These are phyloP conservation scores for Talaromyces sp. DNA, from an alignment of 2,329 filamentous ascomycete species.

Conservation along the genomic window DNA sequence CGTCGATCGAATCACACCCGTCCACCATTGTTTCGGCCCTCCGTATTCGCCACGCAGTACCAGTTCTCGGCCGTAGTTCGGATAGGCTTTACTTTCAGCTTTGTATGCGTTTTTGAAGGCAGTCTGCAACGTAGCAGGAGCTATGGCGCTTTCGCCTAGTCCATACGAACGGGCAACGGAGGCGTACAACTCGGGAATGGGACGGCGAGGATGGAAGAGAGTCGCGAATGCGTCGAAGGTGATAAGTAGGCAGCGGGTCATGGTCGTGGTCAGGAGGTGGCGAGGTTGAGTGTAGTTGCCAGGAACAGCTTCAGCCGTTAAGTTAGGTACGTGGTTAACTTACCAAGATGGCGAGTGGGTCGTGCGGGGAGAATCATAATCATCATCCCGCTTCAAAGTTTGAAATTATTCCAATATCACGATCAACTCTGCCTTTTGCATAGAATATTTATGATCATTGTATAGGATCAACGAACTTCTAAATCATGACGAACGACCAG, in stretches of 20 bases:
- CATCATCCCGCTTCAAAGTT: not conserved
- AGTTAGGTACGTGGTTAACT: not conserved
- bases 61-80: slow-evolving; percentile 42
- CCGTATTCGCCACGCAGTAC: slow-evolving; percentile 32
- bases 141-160: slow-evolving; percentile 25
- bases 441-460: not conserved
- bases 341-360: not conserved
- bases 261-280: too few species aligned
- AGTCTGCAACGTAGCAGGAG: slow-evolving; percentile 24
- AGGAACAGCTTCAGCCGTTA: not conserved
- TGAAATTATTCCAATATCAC: not conserved
- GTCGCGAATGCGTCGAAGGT: slow-evolving; percentile 45
- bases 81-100: slow-evolving; percentile 26
- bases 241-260: slow-evolving; percentile 32
- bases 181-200: slow-evolving; percentile 39
- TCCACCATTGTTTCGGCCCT: slow-evolving; percentile 43
- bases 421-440: not conserved
- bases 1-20: slow-evolving; percentile 35
- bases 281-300: not conserved
- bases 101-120: slow-evolving; percentile 37
- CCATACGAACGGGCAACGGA: slow-evolving; percentile 34
- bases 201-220: slow-evolving; percentile 38
- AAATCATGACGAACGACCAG: not conserved
- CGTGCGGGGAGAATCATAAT: not conserved
- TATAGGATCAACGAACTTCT: not conserved